phyloP scores from a whole-genome alignment of 164 flowering plant species.

The Euptelea pleiosperma region DNA sequence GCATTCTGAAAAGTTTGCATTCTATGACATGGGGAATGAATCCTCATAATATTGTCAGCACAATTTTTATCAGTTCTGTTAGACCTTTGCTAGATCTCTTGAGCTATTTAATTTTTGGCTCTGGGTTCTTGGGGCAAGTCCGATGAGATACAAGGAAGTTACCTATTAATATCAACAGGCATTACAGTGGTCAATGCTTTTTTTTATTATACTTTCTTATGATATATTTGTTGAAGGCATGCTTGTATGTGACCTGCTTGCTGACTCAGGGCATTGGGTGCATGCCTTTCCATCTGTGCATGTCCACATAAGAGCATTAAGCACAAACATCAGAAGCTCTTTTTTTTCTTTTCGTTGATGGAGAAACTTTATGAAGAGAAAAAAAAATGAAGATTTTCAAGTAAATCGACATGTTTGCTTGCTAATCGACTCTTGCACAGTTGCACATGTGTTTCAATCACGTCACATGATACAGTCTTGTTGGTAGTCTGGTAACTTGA shows the following conservation, averaged over 20 bases:
- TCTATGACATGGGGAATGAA: neutral
- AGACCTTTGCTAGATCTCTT: conserved; percentile 1
- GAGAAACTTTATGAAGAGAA: too few species aligned
- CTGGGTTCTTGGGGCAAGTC: conserved; percentile 8
- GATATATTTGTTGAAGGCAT: neutral
- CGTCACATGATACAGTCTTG: too few species aligned
- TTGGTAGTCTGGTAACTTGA: too few species aligned
- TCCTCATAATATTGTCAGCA: neutral
- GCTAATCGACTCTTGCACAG: too few species aligned
- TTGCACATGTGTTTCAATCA: too few species aligned
- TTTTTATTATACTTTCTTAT: neutral
- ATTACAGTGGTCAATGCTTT: neutral
- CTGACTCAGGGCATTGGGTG: neutral
- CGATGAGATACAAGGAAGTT: neutral
- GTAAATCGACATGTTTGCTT: too few species aligned
- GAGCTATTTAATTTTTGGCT: neutral
- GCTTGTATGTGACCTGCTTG: neutral
- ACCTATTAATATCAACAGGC: neutral
- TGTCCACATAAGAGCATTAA: too few species aligned
- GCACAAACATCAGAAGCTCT: too few species aligned
- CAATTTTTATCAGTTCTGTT: conserved; percentile 2
- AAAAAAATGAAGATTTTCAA: too few species aligned
- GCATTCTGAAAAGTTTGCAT: conserved; percentile 1
- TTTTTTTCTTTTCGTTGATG: too few species aligned
- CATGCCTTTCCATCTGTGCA: too few species aligned